A percentile compares a stretch with the other conserved stretches of the same genome.
phyloP scores from a whole-genome alignment of 148 eudicot genomes.

The Vaccinium myrtillus region DNA sequence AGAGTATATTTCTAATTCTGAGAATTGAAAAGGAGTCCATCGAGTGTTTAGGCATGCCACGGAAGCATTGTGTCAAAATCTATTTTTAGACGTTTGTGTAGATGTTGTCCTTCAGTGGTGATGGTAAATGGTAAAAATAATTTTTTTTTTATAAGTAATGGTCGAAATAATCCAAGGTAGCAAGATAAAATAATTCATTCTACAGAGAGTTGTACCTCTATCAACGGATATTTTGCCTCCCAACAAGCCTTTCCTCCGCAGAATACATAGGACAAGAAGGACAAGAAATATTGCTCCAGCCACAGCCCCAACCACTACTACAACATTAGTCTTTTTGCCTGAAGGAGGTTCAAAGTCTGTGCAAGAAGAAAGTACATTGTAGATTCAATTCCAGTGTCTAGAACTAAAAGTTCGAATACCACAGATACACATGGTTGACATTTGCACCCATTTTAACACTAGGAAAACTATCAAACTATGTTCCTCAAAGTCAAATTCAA shows the following conservation, averaged over 20 bases:
- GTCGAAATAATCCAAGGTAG: background rate
- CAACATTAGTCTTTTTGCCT: conserved; percentile 20
- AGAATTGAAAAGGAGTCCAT: background rate
- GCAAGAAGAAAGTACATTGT: background rate
- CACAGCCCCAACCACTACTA: conserved; percentile 26
- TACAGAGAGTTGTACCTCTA: conserved; percentile 33
- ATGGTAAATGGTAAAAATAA: background rate
- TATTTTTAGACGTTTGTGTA: background rate
- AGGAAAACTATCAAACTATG: background rate
- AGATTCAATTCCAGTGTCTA: conserved; percentile 10
- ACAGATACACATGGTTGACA: background rate
- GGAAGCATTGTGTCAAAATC: background rate
- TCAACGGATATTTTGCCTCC: conserved; percentile 39
- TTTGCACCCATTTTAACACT: background rate
- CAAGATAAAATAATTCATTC: background rate
- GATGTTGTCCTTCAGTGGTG: background rate
- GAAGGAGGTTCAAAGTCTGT: conserved; percentile 44
- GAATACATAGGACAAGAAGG: conserved; percentile 30
- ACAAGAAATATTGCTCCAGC: conserved; percentile 34
- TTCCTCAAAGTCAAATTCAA: background rate
- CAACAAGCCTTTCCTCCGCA: conserved; percentile 40
- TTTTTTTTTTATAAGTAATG: no score
- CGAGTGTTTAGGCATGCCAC: background rate
- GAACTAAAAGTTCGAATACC: background rate
- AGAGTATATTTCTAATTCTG: background rate